Percentiles rank a stretch among this genome's conserved stretches.
phyloP scores from a whole-genome alignment of 495 filamentous ascomycete genomes.

The Copromyces sp. region DNA sequence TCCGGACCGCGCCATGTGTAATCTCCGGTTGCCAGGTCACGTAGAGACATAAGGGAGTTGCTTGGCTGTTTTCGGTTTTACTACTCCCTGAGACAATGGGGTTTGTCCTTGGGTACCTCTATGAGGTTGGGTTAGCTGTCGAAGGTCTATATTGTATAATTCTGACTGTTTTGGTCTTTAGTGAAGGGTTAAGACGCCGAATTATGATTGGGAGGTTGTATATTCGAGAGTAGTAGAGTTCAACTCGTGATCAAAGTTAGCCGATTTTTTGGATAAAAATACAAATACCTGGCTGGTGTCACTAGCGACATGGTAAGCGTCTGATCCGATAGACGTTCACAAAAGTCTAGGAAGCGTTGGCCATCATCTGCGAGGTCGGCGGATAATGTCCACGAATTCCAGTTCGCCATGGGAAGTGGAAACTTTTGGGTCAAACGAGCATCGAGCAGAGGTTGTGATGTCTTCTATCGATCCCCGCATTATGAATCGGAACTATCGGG shows the following conservation, averaged over 20 bases:
- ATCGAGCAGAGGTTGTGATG: neutral
- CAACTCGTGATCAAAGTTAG: too few species aligned
- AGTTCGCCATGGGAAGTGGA: too few species aligned
- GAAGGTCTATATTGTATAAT: neutral
- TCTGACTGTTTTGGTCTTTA: neutral
- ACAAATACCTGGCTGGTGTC: too few species aligned
- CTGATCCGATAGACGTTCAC: too few species aligned
- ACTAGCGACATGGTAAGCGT: too few species aligned
- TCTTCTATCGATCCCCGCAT: neutral
- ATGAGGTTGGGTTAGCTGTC: neutral
- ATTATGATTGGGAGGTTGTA: too few species aligned
- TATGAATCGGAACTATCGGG: neutral
- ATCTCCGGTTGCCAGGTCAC: neutral
- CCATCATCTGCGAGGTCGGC: too few species aligned
- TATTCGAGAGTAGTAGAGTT: too few species aligned
- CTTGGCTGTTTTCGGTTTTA: neutral
- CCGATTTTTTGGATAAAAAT: too few species aligned
- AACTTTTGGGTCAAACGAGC: neutral
- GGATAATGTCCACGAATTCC: too few species aligned
- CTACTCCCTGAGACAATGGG: neutral
- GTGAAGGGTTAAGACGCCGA: too few species aligned
- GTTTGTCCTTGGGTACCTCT: neutral
- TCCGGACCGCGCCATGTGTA: neutral
- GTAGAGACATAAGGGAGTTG: neutral
- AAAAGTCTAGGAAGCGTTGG: too few species aligned